Base-by-base conservation (phyloP, 2,329 filamentous ascomycete genomes). In the Xylaria sp. region DNA sequence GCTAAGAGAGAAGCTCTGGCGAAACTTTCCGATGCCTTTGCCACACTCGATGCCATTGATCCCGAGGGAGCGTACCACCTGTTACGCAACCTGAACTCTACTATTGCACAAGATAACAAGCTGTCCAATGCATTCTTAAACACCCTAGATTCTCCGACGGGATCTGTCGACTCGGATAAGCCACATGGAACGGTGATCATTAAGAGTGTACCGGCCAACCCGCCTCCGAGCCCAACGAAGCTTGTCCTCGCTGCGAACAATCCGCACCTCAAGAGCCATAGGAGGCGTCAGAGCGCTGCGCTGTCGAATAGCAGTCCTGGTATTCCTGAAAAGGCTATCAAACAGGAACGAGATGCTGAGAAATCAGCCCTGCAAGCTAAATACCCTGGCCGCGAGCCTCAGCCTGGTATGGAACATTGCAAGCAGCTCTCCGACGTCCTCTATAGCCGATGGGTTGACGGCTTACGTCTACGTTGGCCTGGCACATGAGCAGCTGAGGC, bases 61-160 rank as follows among this genome's bases (percentile, higher is more conserved):
- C 95, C 95, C 0, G 95, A 97, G 77, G 94, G 94, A 20, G 89
- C 94, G 45, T 96, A 95, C 74, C 89, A 97, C 71, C 85, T 99
- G 17, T 85, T 99, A 75, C 92, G 90, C 74, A 86, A 88, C 63
- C 87, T 97, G 70, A 85, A 96, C 67, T 86, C 92, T n/a, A 87
- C 88, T 63, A 85, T 96, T 53, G 86, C 91, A 49, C 84, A 86
- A 54, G 92, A 95, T 74, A 82, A 85, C 25, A 93, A 90, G 77
- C 83, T 95, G 11, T 83, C 80, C 71, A 77, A 79, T 5, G 80
- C 85, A 1, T 82, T 87, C 65, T 75, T 87, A 36, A 72, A 76
- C 63, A 70, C 73, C 68, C 74, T 83, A 68, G 72, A 80, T 50
- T 77, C 72, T 11, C 36, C 71, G 15, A 80, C 78, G 38, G 70